Evolutionary conservation across 2,329 filamentous ascomycete genomes (phyloP).

Genomic region (Clarireedia monteithiana): DNA sequence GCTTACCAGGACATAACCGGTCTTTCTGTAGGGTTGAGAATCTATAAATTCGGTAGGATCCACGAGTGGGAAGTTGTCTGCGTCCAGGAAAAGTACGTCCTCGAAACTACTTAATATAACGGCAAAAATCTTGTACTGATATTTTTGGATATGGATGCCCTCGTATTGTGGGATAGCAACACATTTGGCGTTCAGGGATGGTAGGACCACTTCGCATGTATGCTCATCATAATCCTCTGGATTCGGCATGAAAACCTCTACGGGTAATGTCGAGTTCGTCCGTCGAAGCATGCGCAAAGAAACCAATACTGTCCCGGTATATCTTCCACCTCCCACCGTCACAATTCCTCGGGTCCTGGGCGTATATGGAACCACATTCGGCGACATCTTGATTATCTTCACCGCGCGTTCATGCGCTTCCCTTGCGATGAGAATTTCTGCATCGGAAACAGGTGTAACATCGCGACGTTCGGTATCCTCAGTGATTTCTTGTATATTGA

Average conservation of each 20-base stretch:
- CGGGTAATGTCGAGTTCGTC: slow-evolving; percentile 32
- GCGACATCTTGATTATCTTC: neutral
- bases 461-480: neutral
- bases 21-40: slow-evolving; percentile 34
- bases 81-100: slow-evolving; percentile 41
- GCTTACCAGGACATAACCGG: slow-evolving; percentile 31
- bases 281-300: slow-evolving; percentile 34
- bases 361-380: neutral
- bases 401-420: neutral
- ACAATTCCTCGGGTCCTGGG: slow-evolving; percentile 31
- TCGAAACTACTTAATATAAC: slow-evolving; percentile 42
- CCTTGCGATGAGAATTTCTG: neutral
- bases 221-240: slow-evolving; percentile 30
- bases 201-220: slow-evolving; percentile 32
- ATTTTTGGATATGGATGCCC: slow-evolving; percentile 32
- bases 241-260: slow-evolving; percentile 35
- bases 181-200: slow-evolving; percentile 33
- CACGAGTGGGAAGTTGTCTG: slow-evolving; percentile 36
- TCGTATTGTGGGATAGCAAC: slow-evolving; percentile 34
- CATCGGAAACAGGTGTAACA: slow-evolving; percentile 1
- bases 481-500: neutral
- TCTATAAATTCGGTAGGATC: slow-evolving; percentile 35
- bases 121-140: slow-evolving; percentile 40
- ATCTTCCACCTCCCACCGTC: slow-evolving; percentile 32
- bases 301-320: slow-evolving; percentile 33